Evolutionary conservation across 371 early-diverging fungal genomes (phyloP).

Genomic region (Smittium mucronatum): DNA sequence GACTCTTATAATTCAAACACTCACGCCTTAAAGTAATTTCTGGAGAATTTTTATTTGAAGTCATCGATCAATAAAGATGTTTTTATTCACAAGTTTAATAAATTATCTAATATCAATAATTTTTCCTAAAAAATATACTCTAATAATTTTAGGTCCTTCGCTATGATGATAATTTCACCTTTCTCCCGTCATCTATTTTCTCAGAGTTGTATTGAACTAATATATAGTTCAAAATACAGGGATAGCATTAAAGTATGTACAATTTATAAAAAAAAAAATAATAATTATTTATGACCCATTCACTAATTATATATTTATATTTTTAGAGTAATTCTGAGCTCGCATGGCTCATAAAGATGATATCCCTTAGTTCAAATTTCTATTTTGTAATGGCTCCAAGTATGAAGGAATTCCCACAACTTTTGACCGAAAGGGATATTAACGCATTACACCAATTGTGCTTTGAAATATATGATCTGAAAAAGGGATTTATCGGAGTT

Average conservation of each 20-base stretch:
- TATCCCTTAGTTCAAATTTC: neutral
- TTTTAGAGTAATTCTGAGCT: constrained; percentile 4
- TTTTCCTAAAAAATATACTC: too few relatives aligned
- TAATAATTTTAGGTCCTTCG: constrained; percentile 2
- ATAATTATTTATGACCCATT: neutral
- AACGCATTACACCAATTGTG: neutral
- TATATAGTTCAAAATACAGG: neutral
- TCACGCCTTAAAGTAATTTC: neutral
- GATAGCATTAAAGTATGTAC: neutral
- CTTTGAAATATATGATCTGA: neutral
- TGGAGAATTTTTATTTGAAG: too few relatives aligned
- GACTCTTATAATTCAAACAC: neutral
- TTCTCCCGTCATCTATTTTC: constrained; percentile 1
- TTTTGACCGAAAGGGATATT: neutral
- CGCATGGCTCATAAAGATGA: neutral
- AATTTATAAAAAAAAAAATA: neutral
- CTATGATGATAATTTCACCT: neutral
- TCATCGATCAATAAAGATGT: too few relatives aligned
- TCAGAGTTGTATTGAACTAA: neutral
- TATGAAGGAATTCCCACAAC: neutral
- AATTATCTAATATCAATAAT: too few relatives aligned
- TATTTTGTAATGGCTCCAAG: neutral
- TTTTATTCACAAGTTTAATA: too few relatives aligned
- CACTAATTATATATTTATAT: neutral
- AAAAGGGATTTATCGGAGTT: neutral